Evolutionary conservation across 1,284 basidiomycete genomes (phyloP).

Genomic region (Sanghuangporus baumii): DNA sequence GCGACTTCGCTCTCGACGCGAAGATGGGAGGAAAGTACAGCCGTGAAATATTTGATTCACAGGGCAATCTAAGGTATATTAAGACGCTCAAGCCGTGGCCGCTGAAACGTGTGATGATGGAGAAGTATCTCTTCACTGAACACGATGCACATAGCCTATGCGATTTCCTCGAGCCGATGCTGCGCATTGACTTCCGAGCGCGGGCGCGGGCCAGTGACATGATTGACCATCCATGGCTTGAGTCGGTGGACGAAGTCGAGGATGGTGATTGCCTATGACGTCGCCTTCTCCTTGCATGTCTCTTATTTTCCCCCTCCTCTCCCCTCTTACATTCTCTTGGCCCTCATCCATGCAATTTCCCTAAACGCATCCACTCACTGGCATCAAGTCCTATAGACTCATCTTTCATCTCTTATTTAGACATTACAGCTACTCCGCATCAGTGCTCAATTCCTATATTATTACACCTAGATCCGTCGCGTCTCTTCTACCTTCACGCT

Average conservation of each 20-base stretch:
- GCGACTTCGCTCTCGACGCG: slow-evolving; percentile 60
- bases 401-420: slow-evolving; percentile 1
- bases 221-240: slow-evolving; percentile 71
- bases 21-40: slow-evolving; percentile 84
- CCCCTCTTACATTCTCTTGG: not conserved
- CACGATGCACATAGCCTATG: slow-evolving; percentile 55
- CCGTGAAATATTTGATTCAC: slow-evolving; percentile 73
- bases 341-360: slow-evolving; percentile 1
- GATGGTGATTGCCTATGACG: slow-evolving; percentile 26
- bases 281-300: not conserved
- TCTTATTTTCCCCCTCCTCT: not conserved
- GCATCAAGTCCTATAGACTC: slow-evolving; percentile 7
- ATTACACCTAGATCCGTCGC: not conserved
- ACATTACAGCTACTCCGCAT: not conserved
- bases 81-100: slow-evolving; percentile 81
- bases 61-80: slow-evolving; percentile 68
- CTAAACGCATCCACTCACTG: not conserved
- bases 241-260: slow-evolving; percentile 40
- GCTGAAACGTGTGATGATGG: slow-evolving; percentile 72
- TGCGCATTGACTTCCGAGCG: slow-evolving; percentile 62
- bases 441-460: slow-evolving; percentile 4
- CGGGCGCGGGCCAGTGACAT: slow-evolving; percentile 71
- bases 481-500: not conserved
- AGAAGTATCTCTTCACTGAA: slow-evolving; percentile 75
- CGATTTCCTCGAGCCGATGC: slow-evolving; percentile 77